phyloP scores from a whole-genome alignment of 306 rosid species.

The Cucurbita maxima region DNA sequence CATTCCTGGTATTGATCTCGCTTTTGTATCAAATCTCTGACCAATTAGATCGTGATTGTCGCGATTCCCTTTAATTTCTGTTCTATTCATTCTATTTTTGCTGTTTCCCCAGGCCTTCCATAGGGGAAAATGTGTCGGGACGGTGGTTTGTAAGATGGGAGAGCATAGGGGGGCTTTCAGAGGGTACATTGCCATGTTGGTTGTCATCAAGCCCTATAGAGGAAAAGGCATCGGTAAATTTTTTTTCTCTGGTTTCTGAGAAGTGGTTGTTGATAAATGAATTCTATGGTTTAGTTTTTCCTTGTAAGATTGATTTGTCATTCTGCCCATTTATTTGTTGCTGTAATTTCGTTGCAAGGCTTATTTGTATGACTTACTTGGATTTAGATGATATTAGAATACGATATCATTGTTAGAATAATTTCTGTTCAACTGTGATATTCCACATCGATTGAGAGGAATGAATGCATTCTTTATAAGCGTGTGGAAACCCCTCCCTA shows the following conservation, averaged over 20 bases:
- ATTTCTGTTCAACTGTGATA: neutral
- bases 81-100: neutral
- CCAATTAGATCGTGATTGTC: neutral
- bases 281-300: neutral
- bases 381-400: neutral
- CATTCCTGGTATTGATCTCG: conserved; percentile 42
- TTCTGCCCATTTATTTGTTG: neutral
- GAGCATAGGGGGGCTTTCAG: conserved; percentile 78
- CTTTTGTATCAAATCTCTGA: neutral
- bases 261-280: neutral
- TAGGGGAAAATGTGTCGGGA: conserved; percentile 76
- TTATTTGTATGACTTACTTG: neutral
- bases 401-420: neutral
- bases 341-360: neutral
- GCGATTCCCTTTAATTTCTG: neutral
- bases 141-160: conserved; percentile 96
- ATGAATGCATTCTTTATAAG: no score
- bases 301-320: neutral
- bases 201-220: conserved; percentile 77
- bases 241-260: neutral
- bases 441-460: no score
- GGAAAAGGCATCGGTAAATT: conserved; percentile 76
- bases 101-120: conserved; percentile 54
- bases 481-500: no score
- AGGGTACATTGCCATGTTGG: conserved; percentile 95